Base-by-base conservation (phyloP, 495 filamentous ascomycete genomes). In the Hypoxylon intermedium region DNA sequence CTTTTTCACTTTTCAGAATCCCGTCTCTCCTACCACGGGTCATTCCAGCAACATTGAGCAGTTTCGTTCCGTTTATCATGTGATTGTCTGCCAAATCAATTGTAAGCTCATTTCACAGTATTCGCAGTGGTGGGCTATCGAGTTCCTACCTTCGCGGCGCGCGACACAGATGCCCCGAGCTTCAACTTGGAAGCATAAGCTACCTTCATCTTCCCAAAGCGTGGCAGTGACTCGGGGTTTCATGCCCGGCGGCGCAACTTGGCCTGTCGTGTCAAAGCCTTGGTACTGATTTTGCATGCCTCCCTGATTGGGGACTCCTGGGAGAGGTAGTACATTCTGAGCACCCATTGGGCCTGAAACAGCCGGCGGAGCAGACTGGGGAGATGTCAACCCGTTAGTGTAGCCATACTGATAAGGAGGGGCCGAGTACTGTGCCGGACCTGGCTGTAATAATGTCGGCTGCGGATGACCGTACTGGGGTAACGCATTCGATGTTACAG, bases 51-150 rank as follows among this genome's bases (percentile, higher is more conserved):
- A 98, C 94, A 60, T 98, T 98, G 42, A 98, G 78, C 47, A 98
- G 77, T 73, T 98, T 98, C 3, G 94, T 98, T 6, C 94, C 94
- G 67, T 98, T 98, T 74, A 98, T 97, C 93, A 98, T 97, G 67
- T 95, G 90, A 72, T 98, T 98, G 66, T 98, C 94, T 96, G 68
- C n/a, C 19, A 54, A 42, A 50, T 13, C 34, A 40, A 21, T 46
- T 47, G 63, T 71, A 9, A 71, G 68, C 49, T 46, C 36, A 40
- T 47, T 45, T 15, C 26, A 41, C 15, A 50, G 16, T 13, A 28
- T 16, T 13, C n/a, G 30, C 2, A 12, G 18, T 26, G 37, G 18
- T 38, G 28, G 15, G 13, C 26, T 28, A n/a, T 21, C 9, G 23
- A 58, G 68, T 82, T 72, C 74, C n/a, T 67, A 97, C 93, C 93